Evolutionary conservation across 345 rosid species (phyloP).

Genomic region (Firmiana major): DNA sequence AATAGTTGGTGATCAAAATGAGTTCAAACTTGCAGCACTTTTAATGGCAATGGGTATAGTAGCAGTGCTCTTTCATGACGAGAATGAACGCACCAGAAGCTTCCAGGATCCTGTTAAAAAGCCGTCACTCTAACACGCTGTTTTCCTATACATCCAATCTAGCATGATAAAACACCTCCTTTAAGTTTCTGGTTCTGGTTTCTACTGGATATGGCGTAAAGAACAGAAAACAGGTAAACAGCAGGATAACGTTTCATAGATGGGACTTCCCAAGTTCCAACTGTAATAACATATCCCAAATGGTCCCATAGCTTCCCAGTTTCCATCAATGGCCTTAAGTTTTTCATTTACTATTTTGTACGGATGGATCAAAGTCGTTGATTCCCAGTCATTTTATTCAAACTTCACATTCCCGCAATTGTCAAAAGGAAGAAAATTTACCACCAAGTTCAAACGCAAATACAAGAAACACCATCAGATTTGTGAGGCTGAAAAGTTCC

Average conservation of each 20-base stretch:
- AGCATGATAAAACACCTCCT: not conserved
- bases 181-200: not conserved
- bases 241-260: conserved; percentile 22
- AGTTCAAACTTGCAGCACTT: not conserved
- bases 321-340: conserved; percentile 8
- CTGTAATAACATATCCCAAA: not conserved
- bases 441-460: not conserved
- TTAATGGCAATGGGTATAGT: not conserved
- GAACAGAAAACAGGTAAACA: conserved; percentile 4
- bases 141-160: not conserved
- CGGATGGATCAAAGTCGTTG: not conserved
- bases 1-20: not conserved
- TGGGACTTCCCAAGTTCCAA: conserved; percentile 6
- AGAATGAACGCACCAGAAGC: not conserved
- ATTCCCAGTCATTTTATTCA: not conserved
- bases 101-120: not conserved
- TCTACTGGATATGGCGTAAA: not conserved
- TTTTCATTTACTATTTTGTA: not conserved
- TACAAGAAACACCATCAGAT: not conserved
- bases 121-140: not conserved
- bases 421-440: not conserved
- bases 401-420: not conserved
- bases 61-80: not conserved
- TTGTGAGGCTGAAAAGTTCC: conserved; percentile 48
- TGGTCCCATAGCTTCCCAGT: not conserved